phyloP scores from a whole-genome alignment of 805 yeast species.

The Maudiozyma turicensis region DNA sequence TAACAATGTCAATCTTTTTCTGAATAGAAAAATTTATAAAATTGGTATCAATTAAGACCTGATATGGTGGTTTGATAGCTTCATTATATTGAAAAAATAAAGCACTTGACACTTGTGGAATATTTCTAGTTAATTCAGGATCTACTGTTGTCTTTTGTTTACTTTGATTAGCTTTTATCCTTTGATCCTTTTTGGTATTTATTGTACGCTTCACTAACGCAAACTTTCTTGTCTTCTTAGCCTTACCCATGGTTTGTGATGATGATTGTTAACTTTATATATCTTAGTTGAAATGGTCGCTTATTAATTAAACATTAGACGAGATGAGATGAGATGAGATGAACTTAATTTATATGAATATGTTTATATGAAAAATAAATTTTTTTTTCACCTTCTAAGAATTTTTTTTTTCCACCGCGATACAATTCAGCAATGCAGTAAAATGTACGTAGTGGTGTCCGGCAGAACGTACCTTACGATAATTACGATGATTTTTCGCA shows the following conservation, averaged over 20 bases:
- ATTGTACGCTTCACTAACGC: conserved; percentile 83
- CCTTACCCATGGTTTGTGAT: conserved; percentile 68
- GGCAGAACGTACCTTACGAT: too few species aligned
- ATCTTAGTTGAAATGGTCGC: too few species aligned
- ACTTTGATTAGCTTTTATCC: conserved; percentile 37
- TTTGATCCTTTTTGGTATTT: conserved; percentile 55
- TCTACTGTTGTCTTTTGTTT: conserved; percentile 43
- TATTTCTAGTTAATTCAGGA: conserved; percentile 61
- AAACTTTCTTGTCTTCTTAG: conserved; percentile 93
- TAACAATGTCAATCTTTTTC: conserved; percentile 87
- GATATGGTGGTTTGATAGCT: conserved; percentile 97
- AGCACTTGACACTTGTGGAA: conserved; percentile 94
- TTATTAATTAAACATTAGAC: not conserved
- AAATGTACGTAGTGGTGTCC: too few species aligned
- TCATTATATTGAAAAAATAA: conserved; percentile 89
- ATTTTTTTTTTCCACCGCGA: too few species aligned
- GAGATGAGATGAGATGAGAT: not conserved
- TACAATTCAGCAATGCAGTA: too few species aligned
- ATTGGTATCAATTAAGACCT: conserved; percentile 90
- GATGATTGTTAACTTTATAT: too few species aligned
- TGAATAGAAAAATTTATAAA: conserved; percentile 94
- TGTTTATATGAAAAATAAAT: not conserved
- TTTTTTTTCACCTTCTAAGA: not conserved
- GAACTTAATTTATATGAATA: not conserved
- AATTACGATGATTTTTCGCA: too few species aligned